A percentile compares a stretch with the other conserved stretches of the same genome.
phyloP scores from a whole-genome alignment of 208 protist genomes.

The Acanthamoeba castellanii region DNA sequence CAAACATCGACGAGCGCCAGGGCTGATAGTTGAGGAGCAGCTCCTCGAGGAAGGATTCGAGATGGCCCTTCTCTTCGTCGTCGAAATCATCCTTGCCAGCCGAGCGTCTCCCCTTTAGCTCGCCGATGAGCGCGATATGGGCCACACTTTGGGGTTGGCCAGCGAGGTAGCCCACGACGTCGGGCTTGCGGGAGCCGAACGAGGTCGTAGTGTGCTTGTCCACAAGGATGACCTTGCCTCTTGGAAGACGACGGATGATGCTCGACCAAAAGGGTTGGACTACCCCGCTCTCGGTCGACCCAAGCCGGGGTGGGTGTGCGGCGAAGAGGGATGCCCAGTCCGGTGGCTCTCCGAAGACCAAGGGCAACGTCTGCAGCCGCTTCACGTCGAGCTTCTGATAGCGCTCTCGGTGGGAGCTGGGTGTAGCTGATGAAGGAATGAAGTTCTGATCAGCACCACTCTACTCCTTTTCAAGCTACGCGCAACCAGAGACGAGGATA shows the following conservation, averaged over 20 bases:
- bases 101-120: background rate
- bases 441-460: too few relatives aligned
- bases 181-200: slow-evolving; percentile 2
- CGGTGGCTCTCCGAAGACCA: too few relatives aligned
- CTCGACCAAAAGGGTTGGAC: background rate
- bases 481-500: too few relatives aligned
- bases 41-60: background rate
- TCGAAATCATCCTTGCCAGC: background rate
- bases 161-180: background rate
- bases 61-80: background rate
- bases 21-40: background rate
- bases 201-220: background rate
- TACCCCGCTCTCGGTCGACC: background rate
- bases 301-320: too few relatives aligned
- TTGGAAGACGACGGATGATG: background rate
- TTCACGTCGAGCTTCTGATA: too few relatives aligned
- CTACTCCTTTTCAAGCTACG: too few relatives aligned
- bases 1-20: background rate
- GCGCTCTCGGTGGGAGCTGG: too few relatives aligned
- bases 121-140: background rate
- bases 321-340: too few relatives aligned
- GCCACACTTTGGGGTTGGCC: background rate
- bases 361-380: too few relatives aligned
- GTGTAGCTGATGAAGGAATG: too few relatives aligned
- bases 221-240: too few relatives aligned